Percentiles rank a stretch among this genome's conserved stretches.
These are phyloP conservation scores for Cladosporium sp. DNA, from an alignment of 2,329 filamentous ascomycete genomes.

Conservation along the genomic window DNA sequence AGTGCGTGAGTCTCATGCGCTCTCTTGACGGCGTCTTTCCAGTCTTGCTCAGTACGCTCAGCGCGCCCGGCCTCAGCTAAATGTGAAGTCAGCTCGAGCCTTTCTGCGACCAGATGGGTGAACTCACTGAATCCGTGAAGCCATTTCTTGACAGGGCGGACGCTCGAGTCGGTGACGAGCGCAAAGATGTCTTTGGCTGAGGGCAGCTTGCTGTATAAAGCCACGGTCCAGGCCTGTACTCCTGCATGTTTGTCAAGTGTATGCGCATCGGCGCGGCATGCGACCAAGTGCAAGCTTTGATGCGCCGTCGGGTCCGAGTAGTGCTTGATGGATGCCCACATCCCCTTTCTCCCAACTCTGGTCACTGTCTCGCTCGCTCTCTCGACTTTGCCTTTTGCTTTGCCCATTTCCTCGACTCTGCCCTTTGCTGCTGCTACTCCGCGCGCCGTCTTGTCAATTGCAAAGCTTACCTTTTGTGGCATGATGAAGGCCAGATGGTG, in stretches of 20 bases:
- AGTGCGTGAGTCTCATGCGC: background rate
- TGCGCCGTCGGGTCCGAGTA: background rate
- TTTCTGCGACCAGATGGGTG: background rate
- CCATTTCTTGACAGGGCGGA: background rate
- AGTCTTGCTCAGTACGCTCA: background rate
- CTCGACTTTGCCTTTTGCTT: background rate
- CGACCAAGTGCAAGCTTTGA: constrained; percentile 1
- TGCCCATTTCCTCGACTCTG: background rate
- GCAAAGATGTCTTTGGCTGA: background rate
- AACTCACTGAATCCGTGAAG: constrained; percentile 2
- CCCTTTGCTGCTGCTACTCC: background rate
- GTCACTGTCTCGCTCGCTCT: background rate
- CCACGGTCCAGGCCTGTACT: background rate
- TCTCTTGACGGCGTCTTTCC: constrained; percentile 1
- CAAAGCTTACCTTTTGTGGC: background rate
- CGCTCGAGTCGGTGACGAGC: background rate
- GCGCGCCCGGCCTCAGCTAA: background rate
- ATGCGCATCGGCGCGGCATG: background rate
- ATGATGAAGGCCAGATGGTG: background rate
- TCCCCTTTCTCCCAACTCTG: background rate
- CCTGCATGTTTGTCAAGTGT: background rate
- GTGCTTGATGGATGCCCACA: background rate
- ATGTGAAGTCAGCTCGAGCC: background rate
- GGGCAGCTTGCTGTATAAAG: background rate
- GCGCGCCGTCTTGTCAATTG: background rate